Evolutionary conservation across 2,329 filamentous ascomycete species (phyloP).

Genomic region (Phyllosticta citriasiana): DNA sequence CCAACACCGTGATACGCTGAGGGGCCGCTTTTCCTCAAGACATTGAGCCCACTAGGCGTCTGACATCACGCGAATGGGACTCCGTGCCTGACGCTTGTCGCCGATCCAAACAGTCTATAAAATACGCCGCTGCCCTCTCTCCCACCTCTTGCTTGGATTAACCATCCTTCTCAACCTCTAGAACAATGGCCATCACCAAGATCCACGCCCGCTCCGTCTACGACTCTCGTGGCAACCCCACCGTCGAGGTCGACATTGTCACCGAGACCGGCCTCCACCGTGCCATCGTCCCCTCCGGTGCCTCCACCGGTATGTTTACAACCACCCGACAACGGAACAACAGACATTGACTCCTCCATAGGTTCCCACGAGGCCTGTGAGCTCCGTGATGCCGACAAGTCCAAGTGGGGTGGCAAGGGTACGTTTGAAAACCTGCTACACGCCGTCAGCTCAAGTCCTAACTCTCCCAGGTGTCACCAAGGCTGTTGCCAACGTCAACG

Average conservation of each 20-base stretch:
- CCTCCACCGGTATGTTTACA: constrained; percentile 66
- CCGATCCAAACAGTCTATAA: not conserved
- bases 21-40: constrained; percentile 10
- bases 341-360: constrained; percentile 13
- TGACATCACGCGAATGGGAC: constrained; percentile 10
- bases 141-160: not conserved
- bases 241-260: constrained; percentile 94
- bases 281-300: constrained; percentile 93
- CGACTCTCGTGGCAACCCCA: constrained; percentile 97
- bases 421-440: constrained; percentile 11
- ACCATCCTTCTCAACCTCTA: not conserved
- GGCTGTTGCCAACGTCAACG: constrained; percentile 47
- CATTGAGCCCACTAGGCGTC: constrained; percentile 8
- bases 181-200: constrained; percentile 61
- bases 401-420: constrained; percentile 45
- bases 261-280: constrained; percentile 95
- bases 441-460: not conserved
- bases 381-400: constrained; percentile 44
- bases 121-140: not conserved
- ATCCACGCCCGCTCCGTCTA: constrained; percentile 68
- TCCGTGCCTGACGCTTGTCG: not conserved
- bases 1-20: constrained; percentile 6
- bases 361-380: constrained; percentile 44
- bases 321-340: constrained; percentile 4
- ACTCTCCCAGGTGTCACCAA: constrained; percentile 37